Evolutionary conservation across 257 asterid species (phyloP).

Genomic region (Solanum chmielewskii): DNA sequence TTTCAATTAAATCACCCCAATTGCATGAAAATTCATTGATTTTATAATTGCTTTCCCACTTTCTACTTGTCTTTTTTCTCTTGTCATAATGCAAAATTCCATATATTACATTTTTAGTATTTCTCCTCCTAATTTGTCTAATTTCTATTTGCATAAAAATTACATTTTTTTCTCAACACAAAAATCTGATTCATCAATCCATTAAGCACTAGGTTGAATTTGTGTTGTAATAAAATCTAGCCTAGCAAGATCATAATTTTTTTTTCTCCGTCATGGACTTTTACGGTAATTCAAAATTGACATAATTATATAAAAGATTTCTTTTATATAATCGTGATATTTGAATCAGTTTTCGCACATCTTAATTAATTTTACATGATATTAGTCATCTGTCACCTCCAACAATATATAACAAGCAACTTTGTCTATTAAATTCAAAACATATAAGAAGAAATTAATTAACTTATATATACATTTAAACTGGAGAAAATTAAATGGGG

Average conservation of each 20-base stretch:
- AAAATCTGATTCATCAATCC: neutral
- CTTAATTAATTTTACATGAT: neutral
- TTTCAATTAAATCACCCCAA: neutral
- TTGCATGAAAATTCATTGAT: neutral
- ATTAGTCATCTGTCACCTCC: neutral
- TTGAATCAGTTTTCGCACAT: rapidly evolving
- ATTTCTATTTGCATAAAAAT: neutral
- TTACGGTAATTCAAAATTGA: neutral
- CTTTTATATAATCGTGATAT: rapidly evolving
- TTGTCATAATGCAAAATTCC: neutral
- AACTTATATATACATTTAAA: neutral
- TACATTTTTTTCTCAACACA: neutral
- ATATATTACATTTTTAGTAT: neutral
- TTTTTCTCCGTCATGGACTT: neutral
- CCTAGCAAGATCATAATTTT: neutral
- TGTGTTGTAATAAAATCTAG: neutral
- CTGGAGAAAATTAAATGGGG: neutral
- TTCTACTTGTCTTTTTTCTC: neutral
- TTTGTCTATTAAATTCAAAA: neutral
- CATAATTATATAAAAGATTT: neutral
- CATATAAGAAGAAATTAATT: neutral
- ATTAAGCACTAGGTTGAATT: neutral
- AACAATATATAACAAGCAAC: neutral
- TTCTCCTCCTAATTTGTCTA: neutral
- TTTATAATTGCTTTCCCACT: neutral